Conservation (phyloP, 73 alveolate genomes). For the Paramecium caudatum region DNA sequence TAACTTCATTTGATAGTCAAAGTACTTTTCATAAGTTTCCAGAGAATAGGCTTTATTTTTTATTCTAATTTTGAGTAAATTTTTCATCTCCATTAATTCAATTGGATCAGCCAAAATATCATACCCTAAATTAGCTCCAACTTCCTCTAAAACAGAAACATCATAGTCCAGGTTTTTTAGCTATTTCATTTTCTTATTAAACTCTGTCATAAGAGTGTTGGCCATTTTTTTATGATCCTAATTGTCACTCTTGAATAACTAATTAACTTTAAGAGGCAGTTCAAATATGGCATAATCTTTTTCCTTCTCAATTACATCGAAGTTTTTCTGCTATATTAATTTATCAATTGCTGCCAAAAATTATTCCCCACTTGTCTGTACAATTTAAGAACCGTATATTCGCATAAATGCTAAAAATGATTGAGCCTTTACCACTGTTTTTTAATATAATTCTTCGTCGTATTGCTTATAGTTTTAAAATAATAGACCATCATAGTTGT, state of each 20-base stretch:
- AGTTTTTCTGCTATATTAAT: background rate
- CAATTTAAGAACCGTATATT: conserved; percentile 16
- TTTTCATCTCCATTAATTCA: conserved; percentile 63
- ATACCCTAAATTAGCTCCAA: conserved; percentile 58
- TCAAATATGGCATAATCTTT: conserved; percentile 19
- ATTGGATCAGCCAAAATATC: conserved; percentile 63
- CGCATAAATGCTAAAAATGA: conserved; percentile 9
- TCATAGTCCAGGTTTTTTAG: background rate
- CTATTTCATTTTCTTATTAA: conserved; percentile 33
- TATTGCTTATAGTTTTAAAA: background rate
- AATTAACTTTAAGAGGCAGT: conserved; percentile 18
- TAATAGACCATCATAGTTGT: background rate
- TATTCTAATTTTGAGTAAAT: conserved; percentile 44
- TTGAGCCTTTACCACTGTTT: background rate
- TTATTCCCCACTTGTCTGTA: background rate
- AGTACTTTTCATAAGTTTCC: conserved; percentile 63
- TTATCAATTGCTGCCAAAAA: background rate
- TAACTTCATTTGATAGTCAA: conserved; percentile 60
- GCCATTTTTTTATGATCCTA: conserved; percentile 22
- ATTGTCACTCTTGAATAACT: conserved; percentile 39
- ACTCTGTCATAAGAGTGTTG: background rate
- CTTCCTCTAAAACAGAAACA: conserved; percentile 30
- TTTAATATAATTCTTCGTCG: conserved; percentile 38
- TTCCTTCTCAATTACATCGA: conserved; percentile 38
- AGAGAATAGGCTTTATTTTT: conserved; percentile 48